Conservation (phyloP, 129 eudicot species). For the Escallonia rubra region DNA sequence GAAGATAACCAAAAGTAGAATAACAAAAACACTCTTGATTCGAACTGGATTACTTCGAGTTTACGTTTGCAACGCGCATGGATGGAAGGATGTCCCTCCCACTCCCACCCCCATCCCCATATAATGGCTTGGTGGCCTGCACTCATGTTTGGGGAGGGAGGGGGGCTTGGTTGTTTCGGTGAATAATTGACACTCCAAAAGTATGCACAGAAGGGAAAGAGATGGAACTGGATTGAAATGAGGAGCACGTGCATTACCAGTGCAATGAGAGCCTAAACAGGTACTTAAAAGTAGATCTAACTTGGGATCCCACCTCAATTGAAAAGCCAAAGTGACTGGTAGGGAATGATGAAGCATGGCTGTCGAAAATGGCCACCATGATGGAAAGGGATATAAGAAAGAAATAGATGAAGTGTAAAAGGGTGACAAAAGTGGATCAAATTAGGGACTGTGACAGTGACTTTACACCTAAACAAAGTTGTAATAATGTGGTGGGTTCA, state of each 20-base stretch:
- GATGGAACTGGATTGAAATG: no score
- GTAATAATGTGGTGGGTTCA: background rate
- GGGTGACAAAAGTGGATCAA: conserved; percentile 37
- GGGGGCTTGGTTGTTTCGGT: no score
- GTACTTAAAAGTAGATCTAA: background rate
- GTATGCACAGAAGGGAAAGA: no score
- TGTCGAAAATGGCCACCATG: conserved; percentile 11
- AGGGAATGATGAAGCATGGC: conserved; percentile 14
- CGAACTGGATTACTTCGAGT: no score
- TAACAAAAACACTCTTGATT: no score
- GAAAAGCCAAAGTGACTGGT: background rate
- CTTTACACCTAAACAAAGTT: conserved; percentile 8
- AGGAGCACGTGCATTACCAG: no score
- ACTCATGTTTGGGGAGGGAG: no score
- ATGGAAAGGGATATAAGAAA: background rate
- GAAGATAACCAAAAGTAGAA: no score
- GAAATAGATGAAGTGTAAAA: conserved; percentile 11
- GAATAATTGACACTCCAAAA: background rate
- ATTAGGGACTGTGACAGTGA: conserved; percentile 27
- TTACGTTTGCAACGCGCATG: no score
- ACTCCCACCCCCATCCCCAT: no score
- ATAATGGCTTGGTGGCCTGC: no score
- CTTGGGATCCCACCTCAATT: background rate
- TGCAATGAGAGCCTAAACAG: background rate
- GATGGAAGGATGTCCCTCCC: no score